These are phyloP conservation scores for Monilinia vaccinii-corymbosi DNA, from an alignment of 2,329 filamentous ascomycete species.

Conservation along the genomic window DNA sequence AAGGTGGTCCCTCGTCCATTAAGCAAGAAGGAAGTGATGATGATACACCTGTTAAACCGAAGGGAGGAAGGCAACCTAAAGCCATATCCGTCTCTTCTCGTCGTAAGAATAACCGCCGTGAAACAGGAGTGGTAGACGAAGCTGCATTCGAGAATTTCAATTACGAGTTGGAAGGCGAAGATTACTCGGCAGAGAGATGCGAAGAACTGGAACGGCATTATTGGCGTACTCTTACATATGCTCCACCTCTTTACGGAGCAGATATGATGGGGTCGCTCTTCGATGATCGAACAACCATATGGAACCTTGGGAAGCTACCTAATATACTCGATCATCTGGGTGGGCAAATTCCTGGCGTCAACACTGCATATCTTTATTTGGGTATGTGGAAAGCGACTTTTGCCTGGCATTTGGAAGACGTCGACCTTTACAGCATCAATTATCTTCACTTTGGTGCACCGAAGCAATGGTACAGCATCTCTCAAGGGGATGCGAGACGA, in stretches of 20 bases:
- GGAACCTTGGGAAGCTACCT: slow-evolving; percentile 92
- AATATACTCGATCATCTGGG: slow-evolving; percentile 91
- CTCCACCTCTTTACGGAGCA: slow-evolving; percentile 87
- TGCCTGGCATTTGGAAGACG: slow-evolving; percentile 97
- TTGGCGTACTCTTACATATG: slow-evolving; percentile 96
- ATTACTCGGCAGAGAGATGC: slow-evolving; percentile 85
- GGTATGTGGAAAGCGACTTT: slow-evolving; percentile 99
- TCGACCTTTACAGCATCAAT: slow-evolving; percentile 99
- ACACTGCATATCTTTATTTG: slow-evolving; percentile 93
- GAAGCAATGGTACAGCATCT: slow-evolving; percentile 99
- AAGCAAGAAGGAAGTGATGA: slow-evolving; percentile 35
- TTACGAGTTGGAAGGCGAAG: slow-evolving; percentile 75
- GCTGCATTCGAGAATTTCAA: slow-evolving; percentile 85
- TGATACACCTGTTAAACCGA: slow-evolving; percentile 32
- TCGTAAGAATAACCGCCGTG: slow-evolving; percentile 75
- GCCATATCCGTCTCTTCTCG: slow-evolving; percentile 68
- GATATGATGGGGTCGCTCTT: slow-evolving; percentile 96
- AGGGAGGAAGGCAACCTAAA: slow-evolving; percentile 42
- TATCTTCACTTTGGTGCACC: slow-evolving; percentile 98
- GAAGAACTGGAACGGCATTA: slow-evolving; percentile 91
- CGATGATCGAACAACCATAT: slow-evolving; percentile 70
- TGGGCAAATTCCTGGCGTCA: slow-evolving; percentile 93
- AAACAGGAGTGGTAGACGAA: slow-evolving; percentile 77
- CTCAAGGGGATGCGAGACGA: slow-evolving; percentile 82
- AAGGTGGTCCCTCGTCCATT: slow-evolving; percentile 30